Evolutionary conservation across 202 grass and related monocot species (phyloP).

Genomic region (Alloteropsis angusta): DNA sequence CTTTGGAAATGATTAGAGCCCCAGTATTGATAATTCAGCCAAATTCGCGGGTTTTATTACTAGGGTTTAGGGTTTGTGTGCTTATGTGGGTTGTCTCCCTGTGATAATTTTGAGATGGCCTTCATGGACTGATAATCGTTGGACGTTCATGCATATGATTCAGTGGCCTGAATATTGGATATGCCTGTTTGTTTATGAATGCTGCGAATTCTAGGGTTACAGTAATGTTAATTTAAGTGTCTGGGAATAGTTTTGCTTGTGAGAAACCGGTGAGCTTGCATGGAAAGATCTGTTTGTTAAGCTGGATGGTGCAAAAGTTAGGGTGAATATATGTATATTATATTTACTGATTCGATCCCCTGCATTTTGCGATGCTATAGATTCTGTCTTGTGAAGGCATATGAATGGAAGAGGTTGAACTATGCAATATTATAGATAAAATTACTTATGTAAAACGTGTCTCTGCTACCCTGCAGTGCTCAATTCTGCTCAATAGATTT

Average conservation of each 20-base stretch:
- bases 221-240: not conserved
- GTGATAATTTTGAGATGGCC: not conserved
- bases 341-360: not conserved
- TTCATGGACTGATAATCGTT: not conserved
- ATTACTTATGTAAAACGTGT: not conserved
- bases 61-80: not conserved
- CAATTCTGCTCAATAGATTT: not conserved
- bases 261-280: not conserved
- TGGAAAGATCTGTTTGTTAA: not conserved
- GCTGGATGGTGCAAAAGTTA: not conserved
- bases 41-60: not conserved
- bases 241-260: not conserved
- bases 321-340: not conserved
- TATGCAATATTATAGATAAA: not conserved
- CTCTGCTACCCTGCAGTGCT: not conserved
- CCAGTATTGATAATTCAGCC: not conserved
- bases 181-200: not conserved
- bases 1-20: not conserved
- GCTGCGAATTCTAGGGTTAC: constrained; percentile 6
- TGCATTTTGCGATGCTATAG: not conserved
- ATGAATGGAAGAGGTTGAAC: not conserved
- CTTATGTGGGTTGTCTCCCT: not conserved
- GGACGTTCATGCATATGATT: not conserved
- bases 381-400: not conserved
- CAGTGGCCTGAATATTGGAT: constrained; percentile 1